Percentiles rank a stretch among this genome's conserved stretches.
Evolutionary conservation across 768 basidiomycete genomes (phyloP).

Genomic region (Trametes villosa): DNA sequence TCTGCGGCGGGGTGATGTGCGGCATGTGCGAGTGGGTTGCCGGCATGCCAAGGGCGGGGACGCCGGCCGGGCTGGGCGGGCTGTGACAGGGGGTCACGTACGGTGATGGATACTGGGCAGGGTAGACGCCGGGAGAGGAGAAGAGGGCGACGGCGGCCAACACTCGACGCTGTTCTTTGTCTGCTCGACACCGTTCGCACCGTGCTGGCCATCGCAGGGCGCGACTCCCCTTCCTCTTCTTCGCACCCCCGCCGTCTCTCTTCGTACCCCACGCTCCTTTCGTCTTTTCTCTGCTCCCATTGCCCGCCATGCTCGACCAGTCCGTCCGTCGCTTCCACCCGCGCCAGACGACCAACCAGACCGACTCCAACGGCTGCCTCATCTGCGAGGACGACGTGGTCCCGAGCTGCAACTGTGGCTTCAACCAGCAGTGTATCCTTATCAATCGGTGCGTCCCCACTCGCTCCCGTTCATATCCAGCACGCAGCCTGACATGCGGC

Average conservation of each 20-base stretch:
- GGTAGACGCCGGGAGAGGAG: neutral
- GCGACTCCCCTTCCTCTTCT: slow-evolving; percentile 14
- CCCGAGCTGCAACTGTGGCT: slow-evolving; percentile 57
- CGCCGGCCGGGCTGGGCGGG: slow-evolving; percentile 9
- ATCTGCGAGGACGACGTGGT: slow-evolving; percentile 50
- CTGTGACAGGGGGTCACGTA: slow-evolving; percentile 24
- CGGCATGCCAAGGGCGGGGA: too few relatives aligned
- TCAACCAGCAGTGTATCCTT: slow-evolving; percentile 60
- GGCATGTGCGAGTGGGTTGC: too few relatives aligned
- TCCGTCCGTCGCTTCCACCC: slow-evolving; percentile 22
- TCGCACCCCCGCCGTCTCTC: slow-evolving; percentile 4
- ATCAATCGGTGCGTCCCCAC: slow-evolving; percentile 55
- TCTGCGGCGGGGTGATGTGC: neutral
- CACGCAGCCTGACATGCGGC: slow-evolving; percentile 11
- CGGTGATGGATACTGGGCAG: slow-evolving; percentile 3
- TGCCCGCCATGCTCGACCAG: slow-evolving; percentile 21
- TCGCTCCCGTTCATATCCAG: neutral
- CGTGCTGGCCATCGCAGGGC: slow-evolving; percentile 39
- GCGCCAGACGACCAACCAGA: slow-evolving; percentile 24
- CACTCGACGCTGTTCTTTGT: slow-evolving; percentile 13
- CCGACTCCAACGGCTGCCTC: slow-evolving; percentile 42
- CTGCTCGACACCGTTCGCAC: slow-evolving; percentile 30
- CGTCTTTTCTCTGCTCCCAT: slow-evolving; percentile 9
- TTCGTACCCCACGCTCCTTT: slow-evolving; percentile 32
- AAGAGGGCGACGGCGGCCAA: neutral